phyloP scores from a whole-genome alignment of 495 filamentous ascomycete genomes.

The Podospora australis region DNA sequence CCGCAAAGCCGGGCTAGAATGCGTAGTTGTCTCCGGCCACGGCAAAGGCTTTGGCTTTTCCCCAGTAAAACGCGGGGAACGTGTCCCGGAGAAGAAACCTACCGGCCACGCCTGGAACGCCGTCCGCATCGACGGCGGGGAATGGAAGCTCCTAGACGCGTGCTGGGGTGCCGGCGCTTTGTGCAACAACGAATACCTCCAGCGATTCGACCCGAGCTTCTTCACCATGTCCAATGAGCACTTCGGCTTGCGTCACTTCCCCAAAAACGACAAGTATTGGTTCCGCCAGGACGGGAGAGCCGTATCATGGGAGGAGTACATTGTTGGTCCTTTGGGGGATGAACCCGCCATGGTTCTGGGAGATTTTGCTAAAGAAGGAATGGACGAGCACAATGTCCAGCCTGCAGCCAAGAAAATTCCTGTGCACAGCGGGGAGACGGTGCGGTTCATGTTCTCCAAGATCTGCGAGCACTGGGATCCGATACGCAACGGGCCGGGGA shows the following conservation, averaged over 20 bases:
- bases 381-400: slow-evolving; percentile 55
- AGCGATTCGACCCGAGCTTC: slow-evolving; percentile 57
- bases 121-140: slow-evolving; percentile 72
- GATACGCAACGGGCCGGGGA: slow-evolving; percentile 54
- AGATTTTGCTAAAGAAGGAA: slow-evolving; percentile 50
- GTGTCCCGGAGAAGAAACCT: slow-evolving; percentile 49
- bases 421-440: slow-evolving; percentile 38
- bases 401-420: slow-evolving; percentile 54
- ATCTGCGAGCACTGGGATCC: slow-evolving; percentile 75
- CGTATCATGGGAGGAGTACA: slow-evolving; percentile 74
- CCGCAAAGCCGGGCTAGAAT: slow-evolving; percentile 64
- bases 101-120: slow-evolving; percentile 85
- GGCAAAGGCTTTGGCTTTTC: slow-evolving; percentile 78
- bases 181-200: slow-evolving; percentile 50
- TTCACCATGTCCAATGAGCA: slow-evolving; percentile 80
- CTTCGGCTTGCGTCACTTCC: slow-evolving; percentile 77
- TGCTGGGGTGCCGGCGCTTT: slow-evolving; percentile 87
- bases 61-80: slow-evolving; percentile 46
- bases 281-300: slow-evolving; percentile 50
- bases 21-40: slow-evolving; percentile 64
- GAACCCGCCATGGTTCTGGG: slow-evolving; percentile 48
- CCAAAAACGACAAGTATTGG: slow-evolving; percentile 57
- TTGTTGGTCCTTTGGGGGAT: slow-evolving; percentile 40
- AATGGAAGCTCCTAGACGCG: slow-evolving; percentile 86
- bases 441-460: slow-evolving; percentile 69